These are phyloP conservation scores for Thelephora ganbajun DNA, from an alignment of 768 basidiomycete species.

Conservation along the genomic window DNA sequence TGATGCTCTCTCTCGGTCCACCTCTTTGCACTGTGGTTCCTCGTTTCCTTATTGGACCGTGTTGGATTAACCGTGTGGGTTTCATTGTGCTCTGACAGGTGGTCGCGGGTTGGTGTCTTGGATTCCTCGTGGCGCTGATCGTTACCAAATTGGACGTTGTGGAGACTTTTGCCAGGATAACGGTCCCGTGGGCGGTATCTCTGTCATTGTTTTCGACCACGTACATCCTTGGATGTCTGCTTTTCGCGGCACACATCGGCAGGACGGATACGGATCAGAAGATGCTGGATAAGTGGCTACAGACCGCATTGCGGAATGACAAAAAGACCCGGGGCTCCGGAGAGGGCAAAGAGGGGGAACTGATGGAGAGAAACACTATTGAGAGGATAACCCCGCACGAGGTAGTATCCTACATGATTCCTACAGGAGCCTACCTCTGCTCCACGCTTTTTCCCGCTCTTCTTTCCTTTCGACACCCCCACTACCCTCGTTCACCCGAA, in stretches of 20 bases:
- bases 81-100: background rate
- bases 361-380: too few relatives aligned
- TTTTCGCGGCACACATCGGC: background rate
- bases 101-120: background rate
- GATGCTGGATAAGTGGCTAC: background rate
- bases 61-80: too few relatives aligned
- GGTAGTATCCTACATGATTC: too few relatives aligned
- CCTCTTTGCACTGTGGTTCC: too few relatives aligned
- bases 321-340: background rate
- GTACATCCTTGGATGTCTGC: background rate
- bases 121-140: background rate
- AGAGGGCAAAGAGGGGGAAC: background rate
- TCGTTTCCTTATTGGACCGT: too few relatives aligned
- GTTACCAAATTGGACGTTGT: background rate
- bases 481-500: background rate
- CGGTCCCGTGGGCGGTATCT: background rate
- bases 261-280: background rate
- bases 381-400: too few relatives aligned
- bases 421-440: too few relatives aligned
- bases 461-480: background rate
- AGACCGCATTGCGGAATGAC: background rate
- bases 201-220: background rate
- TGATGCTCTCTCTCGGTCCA: too few relatives aligned
- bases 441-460: too few relatives aligned
- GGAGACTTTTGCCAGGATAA: background rate